Percentiles rank a stretch among this genome's conserved stretches.
These are phyloP conservation scores for Mimosa pudica DNA, from an alignment of 306 rosid genomes.

Conservation along the genomic window DNA sequence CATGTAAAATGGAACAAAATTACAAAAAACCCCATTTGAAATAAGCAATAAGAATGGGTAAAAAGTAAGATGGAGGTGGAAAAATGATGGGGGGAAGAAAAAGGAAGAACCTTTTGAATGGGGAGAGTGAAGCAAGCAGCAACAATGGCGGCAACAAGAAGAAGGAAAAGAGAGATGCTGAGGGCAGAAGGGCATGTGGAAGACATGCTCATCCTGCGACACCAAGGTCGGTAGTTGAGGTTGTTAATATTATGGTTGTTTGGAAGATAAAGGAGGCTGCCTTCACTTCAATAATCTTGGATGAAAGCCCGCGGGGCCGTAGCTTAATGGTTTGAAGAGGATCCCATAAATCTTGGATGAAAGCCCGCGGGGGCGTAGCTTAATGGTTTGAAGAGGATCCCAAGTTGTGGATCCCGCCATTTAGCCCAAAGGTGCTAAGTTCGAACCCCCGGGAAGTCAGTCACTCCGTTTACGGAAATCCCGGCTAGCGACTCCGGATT, in stretches of 20 bases:
- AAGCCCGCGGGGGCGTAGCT: too few relatives aligned
- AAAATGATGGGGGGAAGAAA: background rate
- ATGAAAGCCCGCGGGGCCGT: too few relatives aligned
- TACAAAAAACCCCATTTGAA: conserved; percentile 11
- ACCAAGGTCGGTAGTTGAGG: conserved; percentile 54
- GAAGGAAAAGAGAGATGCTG: conserved; percentile 54
- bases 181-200: conserved; percentile 56
- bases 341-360: too few relatives aligned
- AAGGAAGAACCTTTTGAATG: conserved; percentile 60
- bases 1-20: conserved; percentile 13
- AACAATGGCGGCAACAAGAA: conserved; percentile 52
- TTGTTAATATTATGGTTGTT: too few relatives aligned
- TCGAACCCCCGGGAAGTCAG: too few relatives aligned
- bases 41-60: background rate
- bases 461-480: too few relatives aligned
- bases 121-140: conserved; percentile 72
- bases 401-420: too few relatives aligned
- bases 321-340: too few relatives aligned
- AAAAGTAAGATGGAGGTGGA: background rate
- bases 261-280: too few relatives aligned
- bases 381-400: too few relatives aligned
- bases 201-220: conserved; percentile 56
- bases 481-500: too few relatives aligned
- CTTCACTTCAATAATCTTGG: background rate
- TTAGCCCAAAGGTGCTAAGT: too few relatives aligned